Base-by-base conservation (phyloP, 75 land plant genomes). In the Pinus albicaulis region DNA sequence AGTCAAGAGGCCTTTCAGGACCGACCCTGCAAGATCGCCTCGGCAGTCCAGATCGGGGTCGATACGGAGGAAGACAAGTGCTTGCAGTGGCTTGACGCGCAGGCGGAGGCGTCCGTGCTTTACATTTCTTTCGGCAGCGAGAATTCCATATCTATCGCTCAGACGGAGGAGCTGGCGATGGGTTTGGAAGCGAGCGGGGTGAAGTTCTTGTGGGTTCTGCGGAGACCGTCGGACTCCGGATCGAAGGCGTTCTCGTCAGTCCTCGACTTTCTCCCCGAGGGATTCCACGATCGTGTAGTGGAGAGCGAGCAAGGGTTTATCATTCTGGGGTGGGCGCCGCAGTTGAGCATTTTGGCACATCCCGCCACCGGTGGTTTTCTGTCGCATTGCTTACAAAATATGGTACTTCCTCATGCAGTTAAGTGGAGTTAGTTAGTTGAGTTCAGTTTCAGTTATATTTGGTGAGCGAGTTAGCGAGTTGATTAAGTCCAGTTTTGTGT, bases 61-160 rank as follows among this genome's bases (percentile, higher is more conserved):
- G 38, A 68, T 3, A 38, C 71, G 48, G 71, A 68, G 10, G 71
- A 38, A 19, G 48, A 38, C 1, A 36, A 34, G 22, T 68, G 71
- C 34, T 7, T 68, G 44, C 48, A 56, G 7, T 83, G 81, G 81
- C 77, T 83, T 8, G 82, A 75, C 20, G 73, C 3, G 14, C 85
- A 73, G 65, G 55, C 31, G 25, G 78, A 71, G 13, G 36, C 23
- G 1, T 75, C 87, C 3, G 77, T 85, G 3, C 36, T 78, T 15
- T 85, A 78, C 36, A 55, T 85, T 24, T 63, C 85, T 17, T 85
- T 85, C 59, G 87, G 87, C 14, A 85, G 87, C 78, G 55, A 74
- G n/a, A 68, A 79, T 20, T 61, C 69, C 20, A 41, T 77, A 0
- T 70, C 74, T 63, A 44, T 22, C 7, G 57, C 55, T 57, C 85